Evolutionary conservation across 1,284 basidiomycete species (phyloP).

Genomic region (Mycosarcoma mackinlayi): DNA sequence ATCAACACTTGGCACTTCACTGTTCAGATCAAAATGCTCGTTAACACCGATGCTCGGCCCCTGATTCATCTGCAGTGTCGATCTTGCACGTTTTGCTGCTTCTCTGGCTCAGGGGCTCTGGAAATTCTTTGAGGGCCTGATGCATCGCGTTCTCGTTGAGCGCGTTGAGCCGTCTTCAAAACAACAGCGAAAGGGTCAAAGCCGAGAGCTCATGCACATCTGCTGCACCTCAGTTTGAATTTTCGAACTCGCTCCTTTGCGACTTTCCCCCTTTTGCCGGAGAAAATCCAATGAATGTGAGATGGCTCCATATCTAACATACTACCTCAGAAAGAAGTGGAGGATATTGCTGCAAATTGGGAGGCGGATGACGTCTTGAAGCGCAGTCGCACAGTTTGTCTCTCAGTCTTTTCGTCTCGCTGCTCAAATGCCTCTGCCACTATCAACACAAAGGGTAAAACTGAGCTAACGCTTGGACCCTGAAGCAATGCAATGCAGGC

Average conservation of each 20-base stretch:
- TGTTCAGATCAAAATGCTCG: too few species aligned
- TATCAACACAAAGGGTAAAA: background rate
- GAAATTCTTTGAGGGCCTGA: background rate
- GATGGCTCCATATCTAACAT: background rate
- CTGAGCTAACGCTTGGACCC: constrained; percentile 4
- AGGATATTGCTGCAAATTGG: background rate
- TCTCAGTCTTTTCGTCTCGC: background rate
- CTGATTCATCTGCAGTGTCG: constrained; percentile 10
- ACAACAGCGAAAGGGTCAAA: too few species aligned
- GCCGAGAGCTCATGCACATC: background rate
- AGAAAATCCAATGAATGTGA: background rate
- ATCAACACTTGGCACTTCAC: background rate
- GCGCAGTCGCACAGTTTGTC: background rate
- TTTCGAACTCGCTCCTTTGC: background rate
- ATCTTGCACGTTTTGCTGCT: background rate
- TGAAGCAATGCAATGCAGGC: background rate
- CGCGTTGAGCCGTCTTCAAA: too few species aligned
- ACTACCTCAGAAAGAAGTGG: background rate
- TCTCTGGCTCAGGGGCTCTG: background rate
- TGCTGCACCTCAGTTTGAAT: too few species aligned
- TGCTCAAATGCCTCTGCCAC: background rate
- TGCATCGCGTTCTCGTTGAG: too few species aligned
- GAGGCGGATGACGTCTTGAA: constrained; percentile 10
- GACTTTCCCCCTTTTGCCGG: background rate
- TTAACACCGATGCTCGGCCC: too few species aligned